Conservation (phyloP, 495 filamentous ascomycete species). For the Physcia stellaris region DNA sequence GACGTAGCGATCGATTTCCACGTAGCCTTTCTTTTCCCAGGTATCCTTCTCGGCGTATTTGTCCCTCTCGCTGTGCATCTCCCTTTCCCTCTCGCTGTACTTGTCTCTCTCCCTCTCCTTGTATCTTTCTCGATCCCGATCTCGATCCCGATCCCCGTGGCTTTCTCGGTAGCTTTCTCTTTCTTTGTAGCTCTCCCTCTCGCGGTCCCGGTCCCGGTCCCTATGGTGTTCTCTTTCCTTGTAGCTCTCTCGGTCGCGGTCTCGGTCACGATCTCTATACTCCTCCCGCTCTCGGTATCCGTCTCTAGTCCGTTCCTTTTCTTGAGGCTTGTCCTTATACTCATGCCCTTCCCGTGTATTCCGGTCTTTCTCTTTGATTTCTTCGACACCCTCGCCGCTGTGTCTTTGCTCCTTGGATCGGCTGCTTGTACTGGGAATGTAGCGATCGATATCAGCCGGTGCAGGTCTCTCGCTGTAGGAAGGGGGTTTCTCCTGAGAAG, state of each 20-base stretch:
- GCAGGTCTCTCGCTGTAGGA: background rate
- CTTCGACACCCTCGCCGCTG: too few species aligned
- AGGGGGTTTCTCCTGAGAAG: background rate
- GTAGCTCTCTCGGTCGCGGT: slow-evolving; percentile 15
- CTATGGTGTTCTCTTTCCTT: slow-evolving; percentile 4
- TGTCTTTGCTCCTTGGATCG: slow-evolving; percentile 3
- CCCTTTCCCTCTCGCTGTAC: slow-evolving; percentile 9
- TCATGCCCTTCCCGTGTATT: slow-evolving; percentile 6
- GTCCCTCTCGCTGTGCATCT: slow-evolving; percentile 8
- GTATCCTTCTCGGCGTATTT: slow-evolving; percentile 1
- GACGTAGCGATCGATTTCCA: slow-evolving; percentile 43
- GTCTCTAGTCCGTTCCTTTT: slow-evolving; percentile 5
- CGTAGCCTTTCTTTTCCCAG: slow-evolving; percentile 13
- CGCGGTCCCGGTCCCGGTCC: slow-evolving; percentile 18
- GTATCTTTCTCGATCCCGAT: slow-evolving; percentile 24
- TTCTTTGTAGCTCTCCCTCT: slow-evolving; percentile 20
- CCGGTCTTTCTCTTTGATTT: slow-evolving; percentile 9
- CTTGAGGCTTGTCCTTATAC: slow-evolving; percentile 6
- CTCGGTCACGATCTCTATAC: slow-evolving; percentile 20
- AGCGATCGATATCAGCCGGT: slow-evolving; percentile 32
- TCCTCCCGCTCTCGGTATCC: slow-evolving; percentile 7
- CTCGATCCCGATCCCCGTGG: slow-evolving; percentile 25
- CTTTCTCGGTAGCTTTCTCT: slow-evolving; percentile 23
- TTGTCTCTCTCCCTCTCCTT: slow-evolving; percentile 18
- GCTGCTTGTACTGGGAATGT: slow-evolving; percentile 23